Evolutionary conservation across 2,329 filamentous ascomycete species (phyloP).

Genomic region (Fusarium hostae): DNA sequence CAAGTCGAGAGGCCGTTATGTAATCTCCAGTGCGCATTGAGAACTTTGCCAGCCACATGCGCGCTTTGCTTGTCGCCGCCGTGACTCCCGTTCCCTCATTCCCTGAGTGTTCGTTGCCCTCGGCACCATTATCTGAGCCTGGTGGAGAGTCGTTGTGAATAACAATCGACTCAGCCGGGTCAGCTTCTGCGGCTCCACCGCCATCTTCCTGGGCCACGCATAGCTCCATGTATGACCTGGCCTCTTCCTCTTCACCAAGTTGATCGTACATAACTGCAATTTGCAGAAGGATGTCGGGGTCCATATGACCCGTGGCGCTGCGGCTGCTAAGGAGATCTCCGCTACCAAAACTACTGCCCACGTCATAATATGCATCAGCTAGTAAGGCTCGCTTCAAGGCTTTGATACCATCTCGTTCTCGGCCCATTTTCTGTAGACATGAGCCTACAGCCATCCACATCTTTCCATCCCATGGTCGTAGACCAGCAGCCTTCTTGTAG

Average conservation of each 20-base stretch:
- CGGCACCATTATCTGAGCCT: conserved; percentile 52
- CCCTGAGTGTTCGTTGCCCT: conserved; percentile 49
- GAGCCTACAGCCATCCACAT: conserved; percentile 98
- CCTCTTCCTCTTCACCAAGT: conserved; percentile 79
- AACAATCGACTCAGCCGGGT: conserved; percentile 61
- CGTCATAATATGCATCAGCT: conserved; percentile 86
- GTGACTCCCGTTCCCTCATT: conserved; percentile 83
- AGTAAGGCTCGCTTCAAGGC: conserved; percentile 92
- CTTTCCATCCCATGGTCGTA: conserved; percentile 96
- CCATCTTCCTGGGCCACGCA: conserved; percentile 93
- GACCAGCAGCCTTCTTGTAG: conserved; percentile 91
- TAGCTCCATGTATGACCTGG: conserved; percentile 94
- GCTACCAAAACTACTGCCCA: conserved; percentile 65
- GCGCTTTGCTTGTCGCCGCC: conserved; percentile 87
- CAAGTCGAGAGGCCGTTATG: conserved; percentile 79
- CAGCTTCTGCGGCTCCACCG: conserved; percentile 56
- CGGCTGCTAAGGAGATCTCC: conserved; percentile 60
- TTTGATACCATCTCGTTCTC: conserved; percentile 90
- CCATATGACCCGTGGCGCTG: conserved; percentile 71
- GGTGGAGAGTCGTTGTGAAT: conserved; percentile 66
- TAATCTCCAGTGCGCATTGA: conserved; percentile 82
- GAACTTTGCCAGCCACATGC: conserved; percentile 91
- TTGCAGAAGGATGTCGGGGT: conserved; percentile 89
- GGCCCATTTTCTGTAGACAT: conserved; percentile 89
- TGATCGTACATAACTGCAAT: conserved; percentile 91